These are phyloP conservation scores for Paraphaeosphaeria minitans DNA, from an alignment of 2,329 filamentous ascomycete species.

Conservation along the genomic window DNA sequence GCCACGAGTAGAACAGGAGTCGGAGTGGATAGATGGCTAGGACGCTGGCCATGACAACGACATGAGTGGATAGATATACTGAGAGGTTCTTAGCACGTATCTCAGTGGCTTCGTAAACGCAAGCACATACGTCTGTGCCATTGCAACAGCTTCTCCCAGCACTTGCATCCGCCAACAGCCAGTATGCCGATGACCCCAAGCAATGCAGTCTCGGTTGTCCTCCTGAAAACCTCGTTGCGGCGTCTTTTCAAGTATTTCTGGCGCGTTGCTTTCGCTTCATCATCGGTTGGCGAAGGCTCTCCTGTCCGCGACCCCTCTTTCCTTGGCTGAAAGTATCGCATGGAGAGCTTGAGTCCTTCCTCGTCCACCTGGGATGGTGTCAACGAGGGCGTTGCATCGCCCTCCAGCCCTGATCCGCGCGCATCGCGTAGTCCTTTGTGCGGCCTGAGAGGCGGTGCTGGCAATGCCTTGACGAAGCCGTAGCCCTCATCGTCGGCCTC, in stretches of 20 bases:
- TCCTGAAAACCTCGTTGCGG: slow-evolving; percentile 83
- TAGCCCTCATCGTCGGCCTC: slow-evolving; percentile 92
- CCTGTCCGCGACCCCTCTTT: slow-evolving; percentile 23
- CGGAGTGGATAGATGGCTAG: slow-evolving; percentile 47
- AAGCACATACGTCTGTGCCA: slow-evolving; percentile 49
- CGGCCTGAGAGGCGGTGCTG: slow-evolving; percentile 72
- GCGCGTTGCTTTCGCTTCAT: slow-evolving; percentile 50
- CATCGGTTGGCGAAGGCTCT: slow-evolving; percentile 33
- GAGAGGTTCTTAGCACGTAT: slow-evolving; percentile 20
- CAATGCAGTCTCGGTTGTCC: slow-evolving; percentile 60
- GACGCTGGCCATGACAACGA: slow-evolving; percentile 36
- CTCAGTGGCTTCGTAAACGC: background rate
- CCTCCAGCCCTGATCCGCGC: slow-evolving; percentile 45
- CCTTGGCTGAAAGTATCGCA: slow-evolving; percentile 44
- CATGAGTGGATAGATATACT: slow-evolving; percentile 51
- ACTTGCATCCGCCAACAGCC: slow-evolving; percentile 48
- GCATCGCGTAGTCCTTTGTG: slow-evolving; percentile 77
- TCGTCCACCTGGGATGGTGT: slow-evolving; percentile 56
- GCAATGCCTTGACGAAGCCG: slow-evolving; percentile 76
- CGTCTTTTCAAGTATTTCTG: slow-evolving; percentile 82
- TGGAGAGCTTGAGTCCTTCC: slow-evolving; percentile 47
- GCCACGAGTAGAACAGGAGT: slow-evolving; percentile 41
- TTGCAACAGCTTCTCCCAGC: slow-evolving; percentile 38
- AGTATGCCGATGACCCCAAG: slow-evolving; percentile 58
- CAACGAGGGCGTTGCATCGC: slow-evolving; percentile 46